Evolutionary conservation across 2,329 filamentous ascomycete genomes (phyloP).

Genomic region (Exserohilum turcica): DNA sequence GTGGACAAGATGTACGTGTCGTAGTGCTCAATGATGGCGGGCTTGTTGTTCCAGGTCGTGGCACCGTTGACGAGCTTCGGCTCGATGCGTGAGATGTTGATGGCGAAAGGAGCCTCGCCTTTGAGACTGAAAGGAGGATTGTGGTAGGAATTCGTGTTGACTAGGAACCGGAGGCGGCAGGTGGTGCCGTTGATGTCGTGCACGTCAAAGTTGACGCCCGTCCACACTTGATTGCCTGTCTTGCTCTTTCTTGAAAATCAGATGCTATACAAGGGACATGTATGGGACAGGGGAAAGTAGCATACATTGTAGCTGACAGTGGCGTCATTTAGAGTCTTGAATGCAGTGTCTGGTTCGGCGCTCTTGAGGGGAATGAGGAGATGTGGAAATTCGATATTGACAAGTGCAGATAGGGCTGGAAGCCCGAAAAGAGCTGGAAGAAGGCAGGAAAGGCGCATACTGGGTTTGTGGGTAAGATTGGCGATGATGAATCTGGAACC

Average conservation of each 20-base stretch:
- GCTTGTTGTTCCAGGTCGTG: slow-evolving; percentile 38
- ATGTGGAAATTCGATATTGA: slow-evolving; percentile 35
- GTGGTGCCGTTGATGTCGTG: slow-evolving; percentile 27
- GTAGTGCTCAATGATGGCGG: slow-evolving; percentile 14
- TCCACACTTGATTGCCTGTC: slow-evolving; percentile 14
- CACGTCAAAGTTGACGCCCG: slow-evolving; percentile 42
- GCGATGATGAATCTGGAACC: background rate
- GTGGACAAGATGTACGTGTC: slow-evolving; percentile 4
- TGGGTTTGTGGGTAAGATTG: slow-evolving; percentile 3
- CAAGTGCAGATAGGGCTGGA: slow-evolving; percentile 16
- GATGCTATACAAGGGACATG: background rate
- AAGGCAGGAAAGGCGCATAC: slow-evolving; percentile 32
- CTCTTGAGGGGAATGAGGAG: slow-evolving; percentile 43
- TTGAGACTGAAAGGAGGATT: slow-evolving; percentile 27
- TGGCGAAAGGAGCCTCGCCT: slow-evolving; percentile 25
- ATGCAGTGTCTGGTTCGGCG: slow-evolving; percentile 22
- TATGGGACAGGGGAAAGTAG: background rate
- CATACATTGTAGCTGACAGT: slow-evolving; percentile 27
- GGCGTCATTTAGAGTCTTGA: slow-evolving; percentile 31
- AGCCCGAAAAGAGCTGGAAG: slow-evolving; percentile 25
- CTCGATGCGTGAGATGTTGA: slow-evolving; percentile 33
- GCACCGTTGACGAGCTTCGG: slow-evolving; percentile 32
- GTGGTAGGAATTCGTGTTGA: slow-evolving; percentile 26
- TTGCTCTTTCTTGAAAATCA: slow-evolving; percentile 15
- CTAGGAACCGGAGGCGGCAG: slow-evolving; percentile 35